Evolutionary conservation across 371 early-diverging fungal species (phyloP).

Genomic region (Rhizopus microsporus): DNA sequence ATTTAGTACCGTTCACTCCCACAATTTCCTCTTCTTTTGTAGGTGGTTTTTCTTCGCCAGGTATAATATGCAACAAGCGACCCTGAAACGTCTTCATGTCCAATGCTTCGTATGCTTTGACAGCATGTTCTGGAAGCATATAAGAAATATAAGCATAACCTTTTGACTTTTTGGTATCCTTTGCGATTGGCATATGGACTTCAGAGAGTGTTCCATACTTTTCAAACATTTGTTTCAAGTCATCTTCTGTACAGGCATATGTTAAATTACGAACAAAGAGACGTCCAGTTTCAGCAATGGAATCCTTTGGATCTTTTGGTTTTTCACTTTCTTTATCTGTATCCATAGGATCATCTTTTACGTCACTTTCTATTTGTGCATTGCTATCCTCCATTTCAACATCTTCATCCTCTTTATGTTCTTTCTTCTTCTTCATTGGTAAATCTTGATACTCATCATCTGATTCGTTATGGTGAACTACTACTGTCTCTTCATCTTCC

Average conservation of each 20-base stretch:
- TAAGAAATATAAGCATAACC: slow-evolving; percentile 92
- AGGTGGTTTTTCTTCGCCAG: slow-evolving; percentile 85
- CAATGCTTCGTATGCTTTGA: slow-evolving; percentile 79
- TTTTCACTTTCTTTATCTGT: slow-evolving; percentile 26
- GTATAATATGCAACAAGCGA: slow-evolving; percentile 83
- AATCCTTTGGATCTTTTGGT: slow-evolving; percentile 49
- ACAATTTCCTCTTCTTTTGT: slow-evolving; percentile 62
- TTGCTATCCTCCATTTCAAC: slow-evolving; percentile 29
- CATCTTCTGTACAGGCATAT: slow-evolving; percentile 86
- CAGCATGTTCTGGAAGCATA: slow-evolving; percentile 90
- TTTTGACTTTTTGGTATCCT: slow-evolving; percentile 89
- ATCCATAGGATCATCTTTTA: slow-evolving; percentile 17
- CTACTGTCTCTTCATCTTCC: slow-evolving; percentile 45
- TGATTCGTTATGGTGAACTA: slow-evolving; percentile 59
- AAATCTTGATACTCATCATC: slow-evolving; percentile 79
- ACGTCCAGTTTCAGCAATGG: slow-evolving; percentile 92
- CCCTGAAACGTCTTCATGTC: slow-evolving; percentile 91
- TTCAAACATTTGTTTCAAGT: slow-evolving; percentile 76
- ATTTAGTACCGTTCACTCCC: slow-evolving; percentile 58
- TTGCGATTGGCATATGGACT: slow-evolving; percentile 91
- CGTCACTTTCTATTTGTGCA: slow-evolving; percentile 11
- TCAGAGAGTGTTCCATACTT: slow-evolving; percentile 91
- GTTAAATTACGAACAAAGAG: slow-evolving; percentile 92
- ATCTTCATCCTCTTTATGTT: slow-evolving; percentile 28
- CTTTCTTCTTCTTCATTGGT: slow-evolving; percentile 39